A percentile compares a stretch with the other conserved stretches of the same genome.
Conservation (phyloP, 208 protist species). For the Spongospora subterranea region DNA sequence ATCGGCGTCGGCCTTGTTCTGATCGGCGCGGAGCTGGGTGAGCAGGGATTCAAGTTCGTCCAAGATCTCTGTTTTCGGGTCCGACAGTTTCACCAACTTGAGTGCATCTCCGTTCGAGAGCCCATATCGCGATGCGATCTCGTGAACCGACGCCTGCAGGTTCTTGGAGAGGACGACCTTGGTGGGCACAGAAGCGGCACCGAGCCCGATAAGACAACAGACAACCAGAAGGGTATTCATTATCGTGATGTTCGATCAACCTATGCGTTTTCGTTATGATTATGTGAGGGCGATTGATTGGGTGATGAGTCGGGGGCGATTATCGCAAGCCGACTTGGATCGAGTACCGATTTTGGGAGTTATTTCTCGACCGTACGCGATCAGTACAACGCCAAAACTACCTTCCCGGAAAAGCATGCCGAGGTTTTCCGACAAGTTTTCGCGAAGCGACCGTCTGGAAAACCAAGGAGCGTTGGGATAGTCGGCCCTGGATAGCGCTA, state of each 20-base stretch:
- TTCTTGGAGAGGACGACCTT: not conserved
- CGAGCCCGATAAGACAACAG: not conserved
- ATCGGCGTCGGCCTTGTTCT: not conserved
- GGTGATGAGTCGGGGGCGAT: too few relatives aligned
- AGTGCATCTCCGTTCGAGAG: not conserved
- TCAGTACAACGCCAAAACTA: too few relatives aligned
- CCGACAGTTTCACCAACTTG: not conserved
- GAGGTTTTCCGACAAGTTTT: too few relatives aligned
- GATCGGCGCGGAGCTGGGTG: not conserved
- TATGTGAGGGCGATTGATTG: too few relatives aligned
- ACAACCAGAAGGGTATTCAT: not conserved
- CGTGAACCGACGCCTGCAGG: not conserved
- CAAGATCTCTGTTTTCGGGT: not conserved
- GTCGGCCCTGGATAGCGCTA: too few relatives aligned
- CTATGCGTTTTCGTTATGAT: too few relatives aligned
- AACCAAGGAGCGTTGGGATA: too few relatives aligned
- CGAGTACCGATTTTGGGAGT: too few relatives aligned
- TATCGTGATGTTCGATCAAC: not conserved
- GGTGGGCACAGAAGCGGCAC: not conserved
- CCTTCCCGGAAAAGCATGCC: too few relatives aligned
- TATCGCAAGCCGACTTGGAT: too few relatives aligned
- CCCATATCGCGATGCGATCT: not conserved
- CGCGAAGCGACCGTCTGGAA: too few relatives aligned
- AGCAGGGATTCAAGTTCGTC: not conserved
- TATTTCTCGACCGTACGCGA: too few relatives aligned